Conservation (phyloP, 768 basidiomycete species). For the Lepiota venenata region DNA sequence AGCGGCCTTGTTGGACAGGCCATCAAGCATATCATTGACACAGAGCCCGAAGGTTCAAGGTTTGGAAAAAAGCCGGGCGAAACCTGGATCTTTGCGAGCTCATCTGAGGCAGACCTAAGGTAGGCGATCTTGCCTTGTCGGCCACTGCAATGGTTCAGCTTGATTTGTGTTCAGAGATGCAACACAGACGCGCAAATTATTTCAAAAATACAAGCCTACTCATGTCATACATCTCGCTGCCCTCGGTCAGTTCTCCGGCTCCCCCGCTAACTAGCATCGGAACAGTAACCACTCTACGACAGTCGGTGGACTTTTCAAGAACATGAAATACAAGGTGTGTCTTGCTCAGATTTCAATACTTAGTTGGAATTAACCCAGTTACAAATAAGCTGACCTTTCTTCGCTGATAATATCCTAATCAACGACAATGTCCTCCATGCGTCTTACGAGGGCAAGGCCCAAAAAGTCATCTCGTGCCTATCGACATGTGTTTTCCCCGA, state of each 20-base stretch:
- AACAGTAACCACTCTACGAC: conserved; percentile 6
- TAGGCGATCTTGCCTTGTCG: conserved; percentile 23
- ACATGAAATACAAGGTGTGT: conserved; percentile 88
- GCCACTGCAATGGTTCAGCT: neutral
- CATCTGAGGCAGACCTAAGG: conserved; percentile 84
- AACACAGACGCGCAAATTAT: conserved; percentile 66
- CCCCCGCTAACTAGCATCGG: neutral
- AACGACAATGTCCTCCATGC: conserved; percentile 91
- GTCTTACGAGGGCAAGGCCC: conserved; percentile 56
- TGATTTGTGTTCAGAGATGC: conserved; percentile 48
- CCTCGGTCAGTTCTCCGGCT: conserved; percentile 54
- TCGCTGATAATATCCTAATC: conserved; percentile 90
- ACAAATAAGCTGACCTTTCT: conserved; percentile 78
- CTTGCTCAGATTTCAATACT: neutral
- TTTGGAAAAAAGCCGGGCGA: conserved; percentile 78
- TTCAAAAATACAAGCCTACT: conserved; percentile 90
- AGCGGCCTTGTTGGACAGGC: conserved; percentile 86
- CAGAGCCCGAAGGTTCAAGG: conserved; percentile 71
- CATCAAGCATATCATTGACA: conserved; percentile 74
- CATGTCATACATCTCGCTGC: conserved; percentile 97
- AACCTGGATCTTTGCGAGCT: conserved; percentile 81
- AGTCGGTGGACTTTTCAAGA: conserved; percentile 95
- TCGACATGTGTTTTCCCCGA: conserved; percentile 98
- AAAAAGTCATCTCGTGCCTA: conserved; percentile 91
- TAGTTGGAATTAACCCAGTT: neutral